Conservation (phyloP, 2,329 filamentous ascomycete species). For the Penicillium sp. region DNA sequence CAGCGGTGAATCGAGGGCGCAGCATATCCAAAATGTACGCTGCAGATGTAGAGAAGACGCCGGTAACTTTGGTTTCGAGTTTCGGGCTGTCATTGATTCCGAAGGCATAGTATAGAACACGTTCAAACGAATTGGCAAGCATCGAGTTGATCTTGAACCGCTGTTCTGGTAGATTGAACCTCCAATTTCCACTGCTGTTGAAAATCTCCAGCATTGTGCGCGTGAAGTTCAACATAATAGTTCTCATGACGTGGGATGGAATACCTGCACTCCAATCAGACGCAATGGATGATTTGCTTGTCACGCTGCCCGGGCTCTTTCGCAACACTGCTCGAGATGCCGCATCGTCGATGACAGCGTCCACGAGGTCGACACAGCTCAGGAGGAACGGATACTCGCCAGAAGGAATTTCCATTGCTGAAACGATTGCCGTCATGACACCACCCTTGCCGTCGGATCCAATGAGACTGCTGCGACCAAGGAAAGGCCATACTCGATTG, state of each 20-base stretch:
- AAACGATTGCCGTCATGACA: slow-evolving; percentile 73
- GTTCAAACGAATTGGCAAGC: slow-evolving; percentile 68
- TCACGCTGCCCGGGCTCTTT: slow-evolving; percentile 35
- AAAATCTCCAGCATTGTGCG: slow-evolving; percentile 77
- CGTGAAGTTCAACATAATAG: slow-evolving; percentile 69
- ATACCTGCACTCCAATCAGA: slow-evolving; percentile 64
- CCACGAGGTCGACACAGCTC: slow-evolving; percentile 71
- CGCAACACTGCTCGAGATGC: slow-evolving; percentile 54
- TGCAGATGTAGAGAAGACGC: slow-evolving; percentile 69
- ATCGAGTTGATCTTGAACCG: slow-evolving; percentile 66
- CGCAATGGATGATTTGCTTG: slow-evolving; percentile 31
- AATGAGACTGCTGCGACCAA: slow-evolving; percentile 76
- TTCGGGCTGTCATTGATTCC: slow-evolving; percentile 65
- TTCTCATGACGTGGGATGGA: slow-evolving; percentile 72
- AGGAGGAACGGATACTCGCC: slow-evolving; percentile 75
- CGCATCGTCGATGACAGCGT: slow-evolving; percentile 71
- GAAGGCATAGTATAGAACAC: slow-evolving; percentile 69
- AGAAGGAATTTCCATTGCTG: slow-evolving; percentile 74
- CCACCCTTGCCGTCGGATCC: slow-evolving; percentile 73
- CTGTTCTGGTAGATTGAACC: slow-evolving; percentile 67
- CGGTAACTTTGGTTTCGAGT: slow-evolving; percentile 53
- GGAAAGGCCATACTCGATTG: slow-evolving; percentile 83
- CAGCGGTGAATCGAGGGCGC: slow-evolving; percentile 65
- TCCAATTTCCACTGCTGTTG: slow-evolving; percentile 83
- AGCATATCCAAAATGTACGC: slow-evolving; percentile 75